Percentiles rank a stretch among this genome's conserved stretches.
Evolutionary conservation across 306 rosid genomes (phyloP).

Genomic region (Psophocarpus tetragonolobus): DNA sequence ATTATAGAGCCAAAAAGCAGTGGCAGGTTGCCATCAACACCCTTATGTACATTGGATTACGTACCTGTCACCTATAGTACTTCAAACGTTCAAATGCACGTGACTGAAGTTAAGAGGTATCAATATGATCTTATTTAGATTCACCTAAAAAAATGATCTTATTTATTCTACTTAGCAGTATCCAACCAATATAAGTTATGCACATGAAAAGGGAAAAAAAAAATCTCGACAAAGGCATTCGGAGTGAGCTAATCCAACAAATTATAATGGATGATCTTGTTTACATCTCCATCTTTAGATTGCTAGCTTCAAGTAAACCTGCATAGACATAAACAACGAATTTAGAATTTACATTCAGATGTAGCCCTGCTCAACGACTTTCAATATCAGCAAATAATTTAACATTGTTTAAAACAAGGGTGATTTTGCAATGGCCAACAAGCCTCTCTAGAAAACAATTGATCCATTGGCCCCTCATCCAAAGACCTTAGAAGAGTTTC

Average conservation of each 20-base stretch:
- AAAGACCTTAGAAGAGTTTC: background rate
- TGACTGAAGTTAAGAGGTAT: conserved; percentile 36
- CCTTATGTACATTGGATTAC: conserved; percentile 5
- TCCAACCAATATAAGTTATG: conserved; percentile 66
- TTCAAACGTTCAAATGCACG: conserved; percentile 7
- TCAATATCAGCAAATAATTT: background rate
- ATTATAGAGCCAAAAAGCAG: background rate
- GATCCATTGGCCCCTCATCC: background rate
- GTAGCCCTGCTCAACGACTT: background rate
- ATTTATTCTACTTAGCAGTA: conserved; percentile 59
- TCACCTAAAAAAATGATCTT: too few relatives aligned
- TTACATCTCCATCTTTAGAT: conserved; percentile 77
- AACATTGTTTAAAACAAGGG: background rate
- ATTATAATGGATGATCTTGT: conserved; percentile 34
- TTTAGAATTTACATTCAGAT: conserved; percentile 25
- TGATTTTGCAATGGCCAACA: background rate
- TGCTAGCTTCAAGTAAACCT: conserved; percentile 69
- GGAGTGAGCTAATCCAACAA: conserved; percentile 48
- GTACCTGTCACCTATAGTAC: background rate
- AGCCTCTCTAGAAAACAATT: conserved; percentile 5
- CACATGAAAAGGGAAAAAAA: conserved; percentile 44
- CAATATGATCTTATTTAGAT: conserved; percentile 51
- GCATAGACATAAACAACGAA: conserved; percentile 40
- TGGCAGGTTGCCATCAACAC: background rate
- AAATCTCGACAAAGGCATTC: conserved; percentile 40